Evolutionary conservation across 805 yeast species (phyloP).

Genomic region (Candida qinlingensis): DNA sequence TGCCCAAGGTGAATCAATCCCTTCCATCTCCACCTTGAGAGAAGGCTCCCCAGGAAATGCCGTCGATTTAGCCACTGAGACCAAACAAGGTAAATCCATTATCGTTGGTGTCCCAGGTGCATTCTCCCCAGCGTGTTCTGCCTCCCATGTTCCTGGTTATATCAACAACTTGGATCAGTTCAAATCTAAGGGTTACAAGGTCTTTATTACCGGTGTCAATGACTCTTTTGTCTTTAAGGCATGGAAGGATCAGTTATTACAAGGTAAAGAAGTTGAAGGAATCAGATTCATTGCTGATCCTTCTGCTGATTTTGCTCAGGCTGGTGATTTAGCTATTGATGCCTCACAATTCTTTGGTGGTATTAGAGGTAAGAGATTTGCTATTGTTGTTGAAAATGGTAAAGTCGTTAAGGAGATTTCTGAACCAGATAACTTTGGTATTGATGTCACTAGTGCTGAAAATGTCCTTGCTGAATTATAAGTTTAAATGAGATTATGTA

Average conservation of each 20-base stretch:
- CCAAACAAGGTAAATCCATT: constrained; percentile 43
- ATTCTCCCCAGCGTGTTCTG: constrained; percentile 74
- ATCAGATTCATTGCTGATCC: constrained; percentile 74
- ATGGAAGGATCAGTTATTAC: constrained; percentile 52
- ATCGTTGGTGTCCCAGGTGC: constrained; percentile 72
- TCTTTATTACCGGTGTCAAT: constrained; percentile 74
- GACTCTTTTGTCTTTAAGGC: constrained; percentile 83
- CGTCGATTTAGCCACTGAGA: constrained; percentile 47
- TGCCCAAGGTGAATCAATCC: constrained; percentile 50
- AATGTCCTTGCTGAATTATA: constrained; percentile 27
- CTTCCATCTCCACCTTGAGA: constrained; percentile 45
- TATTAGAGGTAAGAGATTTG: constrained; percentile 68
- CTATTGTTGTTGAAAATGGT: constrained; percentile 71
- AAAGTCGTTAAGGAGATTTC: constrained; percentile 58
- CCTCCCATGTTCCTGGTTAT: constrained; percentile 71
- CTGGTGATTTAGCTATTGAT: constrained; percentile 65
- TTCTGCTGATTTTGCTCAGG: constrained; percentile 62
- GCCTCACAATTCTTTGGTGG: constrained; percentile 76
- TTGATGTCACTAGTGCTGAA: constrained; percentile 43
- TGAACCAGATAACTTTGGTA: constrained; percentile 78
- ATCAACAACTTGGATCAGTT: constrained; percentile 46
- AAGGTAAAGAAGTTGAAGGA: constrained; percentile 17
- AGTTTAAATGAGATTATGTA: background rate
- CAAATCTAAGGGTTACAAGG: constrained; percentile 59
- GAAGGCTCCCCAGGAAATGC: constrained; percentile 63